A percentile compares a stretch with the other conserved stretches of the same genome.
phyloP scores from a whole-genome alignment of 371 early-diverging fungal species.

The Coemansia sp. region DNA sequence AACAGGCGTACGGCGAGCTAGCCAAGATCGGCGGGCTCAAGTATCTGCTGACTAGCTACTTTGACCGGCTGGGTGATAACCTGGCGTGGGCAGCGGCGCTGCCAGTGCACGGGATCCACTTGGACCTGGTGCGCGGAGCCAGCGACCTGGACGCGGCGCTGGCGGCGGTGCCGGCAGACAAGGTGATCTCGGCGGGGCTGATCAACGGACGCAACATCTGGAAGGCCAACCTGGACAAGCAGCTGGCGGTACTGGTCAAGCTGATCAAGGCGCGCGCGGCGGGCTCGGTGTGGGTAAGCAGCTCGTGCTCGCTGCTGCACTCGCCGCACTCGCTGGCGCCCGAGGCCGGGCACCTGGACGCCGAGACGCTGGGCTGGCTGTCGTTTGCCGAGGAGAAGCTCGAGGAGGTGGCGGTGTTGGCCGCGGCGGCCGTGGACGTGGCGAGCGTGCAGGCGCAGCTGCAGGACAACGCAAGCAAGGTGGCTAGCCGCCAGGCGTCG shows the following conservation, averaged over 20 bases:
- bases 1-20: constrained; percentile 54
- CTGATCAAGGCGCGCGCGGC: constrained; percentile 57
- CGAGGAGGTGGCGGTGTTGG: constrained; percentile 72
- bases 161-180: constrained; percentile 54
- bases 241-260: constrained; percentile 66
- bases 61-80: constrained; percentile 82
- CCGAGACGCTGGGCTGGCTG: constrained; percentile 87
- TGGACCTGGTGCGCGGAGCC: constrained; percentile 88
- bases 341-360: constrained; percentile 77
- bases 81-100: constrained; percentile 62
- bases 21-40: constrained; percentile 45
- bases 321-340: constrained; percentile 83
- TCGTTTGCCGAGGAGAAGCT: constrained; percentile 93
- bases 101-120: constrained; percentile 81
- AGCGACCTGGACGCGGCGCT: constrained; percentile 75
- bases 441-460: constrained; percentile 70
- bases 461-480: constrained; percentile 68
- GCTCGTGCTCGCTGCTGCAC: constrained; percentile 92
- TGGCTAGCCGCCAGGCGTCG: constrained; percentile 76
- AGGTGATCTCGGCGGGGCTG: constrained; percentile 83
- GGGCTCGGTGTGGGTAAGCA: constrained; percentile 73
- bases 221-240: constrained; percentile 82
- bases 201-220: constrained; percentile 97
- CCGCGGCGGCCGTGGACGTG: constrained; percentile 65
- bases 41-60: constrained; percentile 91